Conservation (phyloP, 164 flowering plant species). For the Liquidambar formosana region DNA sequence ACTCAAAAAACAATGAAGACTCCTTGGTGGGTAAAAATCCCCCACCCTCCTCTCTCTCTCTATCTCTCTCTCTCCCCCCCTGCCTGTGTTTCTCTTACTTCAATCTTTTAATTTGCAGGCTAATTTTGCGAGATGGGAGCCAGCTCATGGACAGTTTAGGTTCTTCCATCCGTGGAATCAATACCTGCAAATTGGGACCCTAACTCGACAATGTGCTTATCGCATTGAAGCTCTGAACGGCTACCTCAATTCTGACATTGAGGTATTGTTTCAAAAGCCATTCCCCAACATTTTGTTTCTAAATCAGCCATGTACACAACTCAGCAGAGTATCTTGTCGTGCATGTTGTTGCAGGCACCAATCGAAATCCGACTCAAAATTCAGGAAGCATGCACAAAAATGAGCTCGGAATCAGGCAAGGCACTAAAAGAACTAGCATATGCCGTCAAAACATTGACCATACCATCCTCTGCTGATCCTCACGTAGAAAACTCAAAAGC, state of each 20-base stretch:
- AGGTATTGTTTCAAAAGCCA: constrained; percentile 8
- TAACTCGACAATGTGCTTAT: constrained; percentile 38
- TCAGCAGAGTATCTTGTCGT: background rate
- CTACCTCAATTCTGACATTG: constrained; percentile 26
- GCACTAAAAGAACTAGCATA: constrained; percentile 48
- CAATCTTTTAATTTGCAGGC: constrained; percentile 25
- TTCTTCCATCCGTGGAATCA: constrained; percentile 50
- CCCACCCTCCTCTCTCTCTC: too few relatives aligned
- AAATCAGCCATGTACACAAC: background rate
- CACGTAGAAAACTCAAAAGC: constrained; percentile 35
- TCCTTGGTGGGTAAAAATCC: constrained; percentile 27
- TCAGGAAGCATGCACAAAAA: constrained; percentile 39
- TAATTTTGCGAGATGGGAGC: constrained; percentile 54
- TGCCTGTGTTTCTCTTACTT: background rate
- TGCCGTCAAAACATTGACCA: constrained; percentile 41
- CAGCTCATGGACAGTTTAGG: constrained; percentile 38
- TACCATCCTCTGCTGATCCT: constrained; percentile 17
- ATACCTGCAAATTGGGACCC: constrained; percentile 32
- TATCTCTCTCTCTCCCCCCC: background rate
- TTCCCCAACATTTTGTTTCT: background rate
- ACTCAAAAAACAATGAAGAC: constrained; percentile 29
- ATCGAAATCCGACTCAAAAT: constrained; percentile 36
- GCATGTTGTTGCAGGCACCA: constrained; percentile 33
- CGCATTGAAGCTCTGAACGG: constrained; percentile 33
- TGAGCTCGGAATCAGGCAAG: constrained; percentile 50